Percentiles rank a stretch among this genome's conserved stretches.
These are phyloP conservation scores for Ophiocordyceps australis DNA, from an alignment of 2,329 filamentous ascomycete species.

Conservation along the genomic window DNA sequence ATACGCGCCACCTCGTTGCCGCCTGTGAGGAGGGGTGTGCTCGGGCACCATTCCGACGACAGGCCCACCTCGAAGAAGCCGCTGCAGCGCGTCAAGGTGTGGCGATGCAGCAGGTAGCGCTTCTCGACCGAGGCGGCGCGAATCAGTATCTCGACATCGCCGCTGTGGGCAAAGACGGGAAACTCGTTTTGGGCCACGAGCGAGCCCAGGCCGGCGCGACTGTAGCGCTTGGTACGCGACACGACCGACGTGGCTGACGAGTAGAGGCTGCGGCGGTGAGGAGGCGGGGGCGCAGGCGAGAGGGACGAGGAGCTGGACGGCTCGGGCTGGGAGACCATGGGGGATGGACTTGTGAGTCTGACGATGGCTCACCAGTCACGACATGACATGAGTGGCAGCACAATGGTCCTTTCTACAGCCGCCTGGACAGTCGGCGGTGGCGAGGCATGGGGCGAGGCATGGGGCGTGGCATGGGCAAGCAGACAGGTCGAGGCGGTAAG, in stretches of 20 bases:
- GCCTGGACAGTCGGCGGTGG: no score
- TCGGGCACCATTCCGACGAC: constrained; percentile 51
- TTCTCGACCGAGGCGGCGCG: constrained; percentile 45
- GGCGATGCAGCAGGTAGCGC: constrained; percentile 69
- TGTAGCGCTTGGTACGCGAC: constrained; percentile 53
- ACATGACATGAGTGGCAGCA: not conserved
- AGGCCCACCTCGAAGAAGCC: constrained; percentile 86
- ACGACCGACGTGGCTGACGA: constrained; percentile 32
- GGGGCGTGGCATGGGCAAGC: no score
- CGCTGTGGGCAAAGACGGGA: constrained; percentile 73
- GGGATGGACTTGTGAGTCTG: constrained; percentile 7
- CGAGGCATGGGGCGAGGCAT: no score
- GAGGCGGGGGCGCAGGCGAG: constrained; percentile 1
- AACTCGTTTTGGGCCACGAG: constrained; percentile 76
- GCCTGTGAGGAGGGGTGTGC: constrained; percentile 9
- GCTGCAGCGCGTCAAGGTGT: constrained; percentile 78
- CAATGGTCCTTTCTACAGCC: no score
- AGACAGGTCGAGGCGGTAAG: no score
- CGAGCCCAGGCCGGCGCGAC: constrained; percentile 52
- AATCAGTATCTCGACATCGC: constrained; percentile 82
- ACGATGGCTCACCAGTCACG: constrained; percentile 3
- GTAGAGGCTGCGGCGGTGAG: constrained; percentile 4
- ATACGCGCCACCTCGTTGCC: constrained; percentile 34
- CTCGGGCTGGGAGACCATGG: constrained; percentile 48
- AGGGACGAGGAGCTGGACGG: constrained; percentile 7